Evolutionary conservation across 2,329 filamentous ascomycete species (phyloP), one percentile per base, ranked within the genome.

Genomic region (Pestalotiopsis sp.): DNA sequence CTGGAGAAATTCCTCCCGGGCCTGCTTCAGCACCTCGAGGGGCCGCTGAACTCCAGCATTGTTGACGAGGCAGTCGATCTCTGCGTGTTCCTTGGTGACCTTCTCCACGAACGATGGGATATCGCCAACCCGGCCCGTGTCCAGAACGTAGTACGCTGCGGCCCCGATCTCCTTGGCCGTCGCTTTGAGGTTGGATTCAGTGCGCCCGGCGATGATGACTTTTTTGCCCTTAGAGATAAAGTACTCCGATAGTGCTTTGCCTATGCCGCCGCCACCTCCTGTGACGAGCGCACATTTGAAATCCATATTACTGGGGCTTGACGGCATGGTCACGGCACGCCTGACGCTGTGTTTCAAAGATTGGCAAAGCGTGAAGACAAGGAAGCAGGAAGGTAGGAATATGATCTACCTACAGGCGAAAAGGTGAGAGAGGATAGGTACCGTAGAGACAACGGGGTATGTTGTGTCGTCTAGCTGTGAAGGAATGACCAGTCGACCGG

Each of bases 41-140:
- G 86, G 87, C 2, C 86, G 78, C 74, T 90, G 87, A 0, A 89
- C 85, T 2, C 87, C 87, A 0, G 87, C 87, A 67, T 90, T 89
- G 78, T 89, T 90, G 74, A 90, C 79, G 0, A 90, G 74, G 71
- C 86, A 89, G 76, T 90, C 87, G 2, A 89, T 74, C 5, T 87
- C 83, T 0, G 85, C 86, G 72, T 89, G 84, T 5, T 87, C 82
- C 2, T 69, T 71, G 3, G 80, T 83, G 57, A 89, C 73, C 17
- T 79, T 80, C 57, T 80, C 68, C 66, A 85, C 77, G 69, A 89
- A 88, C 0, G 65, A 58, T 0, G 84, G 79, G 9, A 88, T 84
- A 1, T 78, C 73, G 0, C 75, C 65, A 0, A 81, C 80, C 3
- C 84, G 77, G 65, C 86, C 83, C 0, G 85, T 87, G 73, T 90